Percentiles rank a stretch among this genome's conserved stretches.
These are phyloP conservation scores for Penicillium diatomitis DNA, from an alignment of 495 filamentous ascomycete species.

Conservation along the genomic window DNA sequence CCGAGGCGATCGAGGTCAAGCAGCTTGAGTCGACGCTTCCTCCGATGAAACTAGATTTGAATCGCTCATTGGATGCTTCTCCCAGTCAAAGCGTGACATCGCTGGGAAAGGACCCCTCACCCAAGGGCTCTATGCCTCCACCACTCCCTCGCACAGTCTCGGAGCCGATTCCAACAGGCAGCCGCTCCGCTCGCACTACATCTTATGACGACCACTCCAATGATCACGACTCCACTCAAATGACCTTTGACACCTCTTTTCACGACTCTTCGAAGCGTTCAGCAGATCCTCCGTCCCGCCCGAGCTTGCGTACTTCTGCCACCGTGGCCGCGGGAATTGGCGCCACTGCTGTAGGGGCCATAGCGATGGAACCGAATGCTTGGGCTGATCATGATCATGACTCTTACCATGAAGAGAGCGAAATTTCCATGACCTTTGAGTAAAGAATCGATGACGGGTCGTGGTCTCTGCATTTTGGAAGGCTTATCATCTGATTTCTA, in stretches of 20 bases:
- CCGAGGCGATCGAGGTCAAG: slow-evolving; percentile 63
- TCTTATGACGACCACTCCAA: slow-evolving; percentile 16
- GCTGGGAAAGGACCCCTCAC: slow-evolving; percentile 37
- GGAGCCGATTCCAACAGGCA: slow-evolving; percentile 18
- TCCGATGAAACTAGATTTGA: slow-evolving; percentile 71
- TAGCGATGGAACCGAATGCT: slow-evolving; percentile 57
- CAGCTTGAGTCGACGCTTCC: slow-evolving; percentile 83
- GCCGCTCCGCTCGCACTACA: slow-evolving; percentile 8
- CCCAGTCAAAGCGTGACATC: slow-evolving; percentile 22
- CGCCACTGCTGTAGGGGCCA: slow-evolving; percentile 20
- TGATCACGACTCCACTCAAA: slow-evolving; percentile 47
- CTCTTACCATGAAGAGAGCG: slow-evolving; percentile 26
- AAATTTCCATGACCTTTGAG: slow-evolving; percentile 52
- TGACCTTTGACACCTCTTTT: slow-evolving; percentile 66
- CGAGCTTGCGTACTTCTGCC: slow-evolving; percentile 34
- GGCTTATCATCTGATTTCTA: no score
- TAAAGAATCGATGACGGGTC: slow-evolving; percentile 15
- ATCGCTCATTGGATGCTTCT: slow-evolving; percentile 17
- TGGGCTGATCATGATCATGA: slow-evolving; percentile 71
- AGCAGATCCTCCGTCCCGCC: slow-evolving; percentile 16
- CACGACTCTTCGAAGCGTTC: slow-evolving; percentile 27
- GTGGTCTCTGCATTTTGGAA: background rate
- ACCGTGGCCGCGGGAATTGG: slow-evolving; percentile 24
- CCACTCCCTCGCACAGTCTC: slow-evolving; percentile 23
- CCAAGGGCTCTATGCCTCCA: slow-evolving; percentile 31